A percentile compares a stretch with the other conserved stretches of the same genome.
These are phyloP conservation scores for Earliella scabrosa DNA, from an alignment of 1,284 basidiomycete genomes.

Conservation along the genomic window DNA sequence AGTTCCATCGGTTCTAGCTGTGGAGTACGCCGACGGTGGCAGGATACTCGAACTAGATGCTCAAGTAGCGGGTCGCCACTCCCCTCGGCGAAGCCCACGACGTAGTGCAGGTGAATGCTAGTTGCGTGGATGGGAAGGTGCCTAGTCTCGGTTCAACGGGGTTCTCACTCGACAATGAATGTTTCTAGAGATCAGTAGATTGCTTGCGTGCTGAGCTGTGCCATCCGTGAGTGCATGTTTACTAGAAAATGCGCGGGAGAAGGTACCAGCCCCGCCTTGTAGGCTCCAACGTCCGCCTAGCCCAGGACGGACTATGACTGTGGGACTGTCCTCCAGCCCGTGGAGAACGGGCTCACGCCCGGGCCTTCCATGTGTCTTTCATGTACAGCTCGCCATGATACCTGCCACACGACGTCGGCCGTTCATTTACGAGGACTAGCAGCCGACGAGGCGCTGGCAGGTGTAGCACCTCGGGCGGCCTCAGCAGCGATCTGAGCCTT, in stretches of 20 bases:
- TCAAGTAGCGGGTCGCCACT: no score
- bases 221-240: background rate
- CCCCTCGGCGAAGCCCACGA: no score
- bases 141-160: background rate
- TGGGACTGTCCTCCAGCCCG: background rate
- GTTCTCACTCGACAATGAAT: background rate
- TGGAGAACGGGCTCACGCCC: constrained; percentile 1
- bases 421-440: no score
- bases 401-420: no score
- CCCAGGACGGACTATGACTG: background rate
- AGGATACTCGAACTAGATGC: no score
- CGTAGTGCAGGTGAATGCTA: background rate
- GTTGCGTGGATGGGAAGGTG: constrained; percentile 2
- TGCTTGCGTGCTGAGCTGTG: constrained; percentile 5
- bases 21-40: no score
- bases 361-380: background rate
- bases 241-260: background rate
- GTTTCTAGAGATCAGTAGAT: background rate
- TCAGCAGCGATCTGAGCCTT: no score
- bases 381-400: background rate
- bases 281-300: background rate
- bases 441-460: background rate
- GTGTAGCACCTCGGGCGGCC: no score
- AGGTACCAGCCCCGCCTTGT: background rate
- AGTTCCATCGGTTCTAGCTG: no score